phyloP scores from a whole-genome alignment of 352 stramenopile genomes.

The Globisporangium yorkense region DNA sequence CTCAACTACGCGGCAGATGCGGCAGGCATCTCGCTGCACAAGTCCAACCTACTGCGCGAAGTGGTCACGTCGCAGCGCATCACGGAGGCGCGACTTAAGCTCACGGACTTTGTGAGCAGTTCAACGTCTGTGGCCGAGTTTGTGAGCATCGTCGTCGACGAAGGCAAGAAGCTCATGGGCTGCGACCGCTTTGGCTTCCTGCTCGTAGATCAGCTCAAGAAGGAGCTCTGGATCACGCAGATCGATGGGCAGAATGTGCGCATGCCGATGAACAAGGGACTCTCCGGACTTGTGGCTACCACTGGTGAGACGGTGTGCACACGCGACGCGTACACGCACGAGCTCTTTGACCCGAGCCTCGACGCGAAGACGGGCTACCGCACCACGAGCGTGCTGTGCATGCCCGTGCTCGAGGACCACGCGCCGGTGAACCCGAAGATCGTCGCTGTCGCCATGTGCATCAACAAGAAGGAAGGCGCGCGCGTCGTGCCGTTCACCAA shows the following conservation, averaged over 20 bases:
- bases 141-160: constrained; percentile 62
- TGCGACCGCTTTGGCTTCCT: constrained; percentile 66
- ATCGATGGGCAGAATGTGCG: constrained; percentile 7
- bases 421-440: constrained; percentile 37
- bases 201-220: constrained; percentile 72
- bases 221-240: constrained; percentile 70
- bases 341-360: constrained; percentile 59
- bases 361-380: constrained; percentile 71
- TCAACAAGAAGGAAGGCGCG: constrained; percentile 84
- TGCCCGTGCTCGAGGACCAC: constrained; percentile 72
- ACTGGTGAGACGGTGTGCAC: constrained; percentile 51
- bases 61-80: constrained; percentile 72
- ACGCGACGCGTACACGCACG: constrained; percentile 67
- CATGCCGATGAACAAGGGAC: constrained; percentile 57
- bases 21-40: constrained; percentile 63
- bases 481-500: constrained; percentile 70
- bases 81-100: constrained; percentile 50
- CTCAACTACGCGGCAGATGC: constrained; percentile 70
- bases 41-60: constrained; percentile 56
- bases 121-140: constrained; percentile 61
- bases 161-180: constrained; percentile 72
- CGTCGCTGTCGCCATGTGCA: constrained; percentile 78
- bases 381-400: constrained; percentile 66
- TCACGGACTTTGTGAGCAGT: constrained; percentile 44
- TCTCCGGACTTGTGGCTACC: constrained; percentile 61